phyloP scores from a whole-genome alignment of 306 rosid genomes.

The Begonia peltatifolia region DNA sequence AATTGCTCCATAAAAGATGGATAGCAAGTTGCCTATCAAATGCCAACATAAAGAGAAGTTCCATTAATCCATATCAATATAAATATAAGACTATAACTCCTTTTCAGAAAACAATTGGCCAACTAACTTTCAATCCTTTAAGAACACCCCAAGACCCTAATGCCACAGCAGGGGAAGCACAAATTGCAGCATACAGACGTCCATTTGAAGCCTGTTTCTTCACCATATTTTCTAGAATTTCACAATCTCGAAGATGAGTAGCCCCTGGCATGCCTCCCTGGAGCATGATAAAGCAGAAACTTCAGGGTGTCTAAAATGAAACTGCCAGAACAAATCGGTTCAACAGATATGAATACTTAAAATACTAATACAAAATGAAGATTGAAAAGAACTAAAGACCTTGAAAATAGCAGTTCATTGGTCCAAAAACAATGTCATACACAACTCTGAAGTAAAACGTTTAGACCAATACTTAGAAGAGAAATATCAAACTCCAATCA shows the following conservation, averaged over 20 bases:
- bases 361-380: not conserved
- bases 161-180: slow-evolving; percentile 90
- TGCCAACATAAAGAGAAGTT: not conserved
- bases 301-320: slow-evolving; percentile 4
- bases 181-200: slow-evolving; percentile 64
- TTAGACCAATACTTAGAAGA: too few relatives aligned
- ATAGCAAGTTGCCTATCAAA: slow-evolving; percentile 69
- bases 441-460: too few relatives aligned
- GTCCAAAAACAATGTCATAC: too few relatives aligned
- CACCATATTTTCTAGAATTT: slow-evolving; percentile 35
- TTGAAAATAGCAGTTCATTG: too few relatives aligned
- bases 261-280: slow-evolving; percentile 93
- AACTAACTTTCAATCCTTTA: slow-evolving; percentile 67
- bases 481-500: too few relatives aligned
- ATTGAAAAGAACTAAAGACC: too few relatives aligned
- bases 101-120: slow-evolving; percentile 2
- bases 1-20: slow-evolving; percentile 75
- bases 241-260: slow-evolving; percentile 36
- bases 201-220: slow-evolving; percentile 66
- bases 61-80: not conserved
- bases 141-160: slow-evolving; percentile 85
- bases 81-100: too few relatives aligned
- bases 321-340: not conserved
- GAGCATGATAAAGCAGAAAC: slow-evolving; percentile 5
- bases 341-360: not conserved